These are phyloP conservation scores for Penicillium hordei DNA, from an alignment of 2,329 filamentous ascomycete genomes.

Conservation along the genomic window DNA sequence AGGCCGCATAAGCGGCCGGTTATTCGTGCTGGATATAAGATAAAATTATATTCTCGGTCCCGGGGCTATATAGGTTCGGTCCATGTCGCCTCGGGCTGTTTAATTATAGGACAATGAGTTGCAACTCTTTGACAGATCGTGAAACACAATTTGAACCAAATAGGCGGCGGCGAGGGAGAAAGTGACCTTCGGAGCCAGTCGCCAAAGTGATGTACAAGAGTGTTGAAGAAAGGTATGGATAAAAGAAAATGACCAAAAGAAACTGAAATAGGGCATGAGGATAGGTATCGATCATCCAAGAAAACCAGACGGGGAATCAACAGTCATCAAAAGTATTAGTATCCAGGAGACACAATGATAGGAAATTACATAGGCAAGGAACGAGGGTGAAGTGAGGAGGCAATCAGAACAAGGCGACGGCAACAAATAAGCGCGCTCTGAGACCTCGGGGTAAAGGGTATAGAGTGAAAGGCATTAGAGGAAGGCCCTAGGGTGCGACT, in stretches of 20 bases:
- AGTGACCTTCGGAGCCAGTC: not conserved
- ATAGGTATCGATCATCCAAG: slow-evolving; percentile 8
- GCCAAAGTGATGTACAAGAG: slow-evolving; percentile 9
- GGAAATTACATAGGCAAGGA: slow-evolving; percentile 1
- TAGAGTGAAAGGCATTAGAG: slow-evolving; percentile 21
- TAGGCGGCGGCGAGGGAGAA: not conserved
- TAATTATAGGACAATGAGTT: not conserved
- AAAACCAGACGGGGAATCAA: not conserved
- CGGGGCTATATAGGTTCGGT: not conserved
- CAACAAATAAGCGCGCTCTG: not conserved
- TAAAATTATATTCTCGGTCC: not conserved
- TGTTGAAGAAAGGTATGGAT: not conserved
- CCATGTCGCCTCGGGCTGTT: not conserved
- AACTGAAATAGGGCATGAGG: not conserved
- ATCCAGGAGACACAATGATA: not conserved
- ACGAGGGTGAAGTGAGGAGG: not conserved
- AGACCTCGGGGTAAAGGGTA: slow-evolving; percentile 14
- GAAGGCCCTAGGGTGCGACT: slow-evolving; percentile 11
- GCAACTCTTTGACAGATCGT: not conserved
- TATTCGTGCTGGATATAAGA: slow-evolving; percentile 1
- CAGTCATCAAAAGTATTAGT: slow-evolving; percentile 8
- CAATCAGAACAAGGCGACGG: not conserved
- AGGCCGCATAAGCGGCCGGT: not conserved
- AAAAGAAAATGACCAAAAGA: slow-evolving; percentile 7
- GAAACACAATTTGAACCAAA: not conserved